Evolutionary conservation across 768 basidiomycete species (phyloP).

Genomic region (Collybiopsis confluens): DNA sequence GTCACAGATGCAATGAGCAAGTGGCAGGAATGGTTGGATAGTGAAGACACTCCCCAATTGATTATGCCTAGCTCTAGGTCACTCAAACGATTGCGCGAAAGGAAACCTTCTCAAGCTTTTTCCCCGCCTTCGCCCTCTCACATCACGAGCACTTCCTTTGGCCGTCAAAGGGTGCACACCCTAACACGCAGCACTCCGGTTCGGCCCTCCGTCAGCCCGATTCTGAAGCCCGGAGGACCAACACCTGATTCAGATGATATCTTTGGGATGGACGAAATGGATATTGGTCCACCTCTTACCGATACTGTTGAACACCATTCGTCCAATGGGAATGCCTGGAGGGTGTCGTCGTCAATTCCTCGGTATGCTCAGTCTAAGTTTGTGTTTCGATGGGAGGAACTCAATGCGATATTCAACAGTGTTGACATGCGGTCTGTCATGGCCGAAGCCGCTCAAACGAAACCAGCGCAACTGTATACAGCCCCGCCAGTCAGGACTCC

Average conservation of each 20-base stretch:
- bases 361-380: conserved; percentile 34
- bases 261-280: conserved; percentile 80
- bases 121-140: conserved; percentile 18
- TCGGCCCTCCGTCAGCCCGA: background rate
- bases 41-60: conserved; percentile 63
- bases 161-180: background rate
- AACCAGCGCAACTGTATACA: conserved; percentile 11
- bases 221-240: conserved; percentile 10
- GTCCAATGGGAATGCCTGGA: conserved; percentile 37
- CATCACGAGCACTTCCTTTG: background rate
- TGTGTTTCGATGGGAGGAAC: conserved; percentile 8
- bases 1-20: conserved; percentile 52
- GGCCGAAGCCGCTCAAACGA: conserved; percentile 61
- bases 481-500: conserved; percentile 1
- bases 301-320: conserved; percentile 15
- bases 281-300: conserved; percentile 23
- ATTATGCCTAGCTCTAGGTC: conserved; percentile 34
- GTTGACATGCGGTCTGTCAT: conserved; percentile 85
- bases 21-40: conserved; percentile 64
- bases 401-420: conserved; percentile 34
- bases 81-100: conserved; percentile 14
- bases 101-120: conserved; percentile 19
- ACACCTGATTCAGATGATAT: conserved; percentile 48
- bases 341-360: conserved; percentile 38
- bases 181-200: background rate